phyloP scores from a whole-genome alignment of 306 rosid species.

The Vigna hirtella region DNA sequence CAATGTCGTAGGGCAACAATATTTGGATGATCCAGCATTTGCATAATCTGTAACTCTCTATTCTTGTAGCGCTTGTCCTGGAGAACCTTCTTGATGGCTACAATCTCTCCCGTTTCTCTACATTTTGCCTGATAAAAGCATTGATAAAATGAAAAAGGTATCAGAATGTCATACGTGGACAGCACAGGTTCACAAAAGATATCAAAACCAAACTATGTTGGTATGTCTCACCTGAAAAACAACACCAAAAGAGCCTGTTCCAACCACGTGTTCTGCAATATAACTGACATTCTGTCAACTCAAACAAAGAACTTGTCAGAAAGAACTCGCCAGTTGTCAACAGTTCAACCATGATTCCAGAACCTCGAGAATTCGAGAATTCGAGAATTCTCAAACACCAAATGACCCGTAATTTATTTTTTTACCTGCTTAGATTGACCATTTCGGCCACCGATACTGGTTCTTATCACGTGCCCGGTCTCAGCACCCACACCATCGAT shows the following conservation, averaged over 20 bases:
- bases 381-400: slow-evolving; percentile 25
- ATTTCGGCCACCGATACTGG: slow-evolving; percentile 81
- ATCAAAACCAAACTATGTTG: slow-evolving; percentile 30
- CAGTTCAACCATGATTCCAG: slow-evolving; percentile 21
- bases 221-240: slow-evolving; percentile 78
- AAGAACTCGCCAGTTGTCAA: slow-evolving; percentile 22
- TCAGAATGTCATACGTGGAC: slow-evolving; percentile 8
- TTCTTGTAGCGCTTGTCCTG: slow-evolving; percentile 99
- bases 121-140: slow-evolving; percentile 80
- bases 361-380: slow-evolving; percentile 22
- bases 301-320: slow-evolving; percentile 4
- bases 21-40: slow-evolving; percentile 98
- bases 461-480: slow-evolving; percentile 90
- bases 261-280: slow-evolving; percentile 90
- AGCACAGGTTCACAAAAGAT: slow-evolving; percentile 25
- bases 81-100: slow-evolving; percentile 98
- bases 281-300: slow-evolving; percentile 76
- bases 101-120: slow-evolving; percentile 98
- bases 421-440: slow-evolving; percentile 93
- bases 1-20: slow-evolving; percentile 89
- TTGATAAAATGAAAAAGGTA: slow-evolving; percentile 15
- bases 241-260: slow-evolving; percentile 98
- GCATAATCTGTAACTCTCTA: slow-evolving; percentile 97
- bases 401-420: not conserved
- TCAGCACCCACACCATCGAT: slow-evolving; percentile 93